Base-by-base conservation (phyloP, 1,284 basidiomycete genomes). In the Irpex sp. region DNA sequence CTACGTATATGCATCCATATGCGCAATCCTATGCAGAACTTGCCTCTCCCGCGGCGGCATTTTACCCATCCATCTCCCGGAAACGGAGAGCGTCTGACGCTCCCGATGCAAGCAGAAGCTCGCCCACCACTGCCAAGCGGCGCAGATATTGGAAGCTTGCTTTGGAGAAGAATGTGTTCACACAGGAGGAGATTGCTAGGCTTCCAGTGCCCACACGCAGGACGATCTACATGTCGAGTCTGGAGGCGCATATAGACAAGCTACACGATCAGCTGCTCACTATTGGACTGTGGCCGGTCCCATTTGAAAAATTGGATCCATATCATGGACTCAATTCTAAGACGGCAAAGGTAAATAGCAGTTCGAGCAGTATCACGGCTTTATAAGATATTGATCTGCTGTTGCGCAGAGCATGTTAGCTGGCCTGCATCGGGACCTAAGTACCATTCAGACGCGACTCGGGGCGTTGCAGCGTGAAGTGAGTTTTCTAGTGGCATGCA, bases 71-170 rank as follows among this genome's bases (percentile, higher is more conserved):
- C 2, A 14, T 45, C 1, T 51, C 48, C 18, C 14, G 18, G 48
- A 51, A 51, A 23, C 48, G 48, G 4, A 10, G 18, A 23, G n/a
- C 42, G 16, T 45, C 42, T 14, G 12, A 82, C 85, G 5, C 82
- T 85, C 58, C 75, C 4, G 80, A 82, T 63, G 83, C 82, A 10
- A 86, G 85, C 68, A 84, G 84, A 64, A 81, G 85, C 52, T 80
- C 81, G 56, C 78, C 80, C 3, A 64, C 65, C 8, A 10, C 35
- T 42, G 33, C 55, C 2, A 86, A 89, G 69, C 81, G 85, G 3
- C 79, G 88, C 18, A 86, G 84, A 67, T 85, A 87, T 21, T 91
- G 88, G 88, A 87, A 85, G 57, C 88, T 89, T 65, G 81, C 83
- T 1, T 79, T 89, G 61, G 88, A 91, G 72, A 89, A 89, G 68